phyloP scores from a whole-genome alignment of 108 stramenopile species.

The Cylindrotheca fusiformis region DNA sequence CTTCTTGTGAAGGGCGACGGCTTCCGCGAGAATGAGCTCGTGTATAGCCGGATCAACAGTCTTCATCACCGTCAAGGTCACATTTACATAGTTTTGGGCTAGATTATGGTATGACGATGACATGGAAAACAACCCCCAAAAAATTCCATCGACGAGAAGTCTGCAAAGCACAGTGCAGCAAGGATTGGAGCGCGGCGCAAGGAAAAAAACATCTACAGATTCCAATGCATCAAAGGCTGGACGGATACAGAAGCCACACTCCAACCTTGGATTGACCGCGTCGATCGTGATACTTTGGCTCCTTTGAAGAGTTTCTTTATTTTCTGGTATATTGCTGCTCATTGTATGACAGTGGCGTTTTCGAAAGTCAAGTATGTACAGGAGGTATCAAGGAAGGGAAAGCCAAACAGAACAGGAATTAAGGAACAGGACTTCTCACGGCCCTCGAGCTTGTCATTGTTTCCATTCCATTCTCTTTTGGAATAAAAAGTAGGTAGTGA shows the following conservation, averaged over 20 bases:
- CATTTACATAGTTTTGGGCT: too few relatives aligned
- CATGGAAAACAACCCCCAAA: too few relatives aligned
- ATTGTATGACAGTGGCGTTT: neutral
- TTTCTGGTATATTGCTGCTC: neutral
- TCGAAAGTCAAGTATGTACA: neutral
- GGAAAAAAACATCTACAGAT: neutral
- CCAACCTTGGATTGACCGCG: neutral
- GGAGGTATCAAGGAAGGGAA: neutral
- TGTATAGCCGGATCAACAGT: too few relatives aligned
- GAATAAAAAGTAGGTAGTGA: too few relatives aligned
- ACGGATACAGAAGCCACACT: too few relatives aligned
- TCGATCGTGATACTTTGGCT: neutral
- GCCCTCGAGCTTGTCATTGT: too few relatives aligned
- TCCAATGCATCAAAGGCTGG: neutral
- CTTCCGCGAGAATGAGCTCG: too few relatives aligned
- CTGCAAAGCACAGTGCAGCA: too few relatives aligned
- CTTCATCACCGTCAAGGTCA: too few relatives aligned
- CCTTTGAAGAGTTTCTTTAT: neutral
- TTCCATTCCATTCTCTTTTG: neutral
- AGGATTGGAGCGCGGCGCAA: neutral
- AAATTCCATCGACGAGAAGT: too few relatives aligned
- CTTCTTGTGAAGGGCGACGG: too few relatives aligned
- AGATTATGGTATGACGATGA: neutral
- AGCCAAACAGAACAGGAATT: neutral
- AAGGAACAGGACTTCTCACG: too few relatives aligned